Evolutionary conservation across 495 filamentous ascomycete genomes (phyloP).

Genomic region (Platismatia glauca): DNA sequence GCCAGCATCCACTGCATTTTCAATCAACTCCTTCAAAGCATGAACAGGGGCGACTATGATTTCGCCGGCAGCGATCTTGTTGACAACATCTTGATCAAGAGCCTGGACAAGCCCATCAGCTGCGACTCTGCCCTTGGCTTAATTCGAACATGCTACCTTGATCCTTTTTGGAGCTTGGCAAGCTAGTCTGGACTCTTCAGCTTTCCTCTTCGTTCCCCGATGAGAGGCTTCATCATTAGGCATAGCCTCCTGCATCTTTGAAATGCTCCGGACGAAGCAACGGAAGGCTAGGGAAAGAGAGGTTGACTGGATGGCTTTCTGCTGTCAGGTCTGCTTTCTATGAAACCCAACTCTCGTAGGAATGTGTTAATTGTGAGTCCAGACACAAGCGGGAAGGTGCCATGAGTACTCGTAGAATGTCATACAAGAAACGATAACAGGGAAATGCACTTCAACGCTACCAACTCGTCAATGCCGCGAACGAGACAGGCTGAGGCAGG

Average conservation of each 20-base stretch:
- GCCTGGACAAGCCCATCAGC: slow-evolving; percentile 43
- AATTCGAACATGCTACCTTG: slow-evolving; percentile 34
- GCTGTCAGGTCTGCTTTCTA: background rate
- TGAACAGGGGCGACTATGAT: slow-evolving; percentile 98
- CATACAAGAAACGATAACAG: no score
- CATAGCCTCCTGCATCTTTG: slow-evolving; percentile 40
- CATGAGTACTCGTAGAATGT: no score
- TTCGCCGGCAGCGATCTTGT: slow-evolving; percentile 99
- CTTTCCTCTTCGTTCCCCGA: slow-evolving; percentile 57
- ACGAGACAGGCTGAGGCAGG: no score
- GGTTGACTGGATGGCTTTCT: background rate
- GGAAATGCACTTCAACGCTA: no score
- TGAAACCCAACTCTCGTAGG: background rate
- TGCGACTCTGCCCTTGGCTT: background rate
- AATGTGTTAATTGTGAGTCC: background rate
- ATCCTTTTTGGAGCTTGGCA: slow-evolving; percentile 55
- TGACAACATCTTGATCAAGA: slow-evolving; percentile 90
- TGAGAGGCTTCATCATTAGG: slow-evolving; percentile 35
- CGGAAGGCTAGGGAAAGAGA: background rate
- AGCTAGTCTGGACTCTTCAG: slow-evolving; percentile 37
- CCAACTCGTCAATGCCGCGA: no score
- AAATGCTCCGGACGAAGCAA: background rate
- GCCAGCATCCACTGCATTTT: slow-evolving; percentile 95
- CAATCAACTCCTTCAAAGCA: slow-evolving; percentile 93
- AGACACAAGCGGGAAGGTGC: no score